phyloP scores from a whole-genome alignment of 2,329 filamentous ascomycete genomes.

The Colletotrichum sp. region DNA sequence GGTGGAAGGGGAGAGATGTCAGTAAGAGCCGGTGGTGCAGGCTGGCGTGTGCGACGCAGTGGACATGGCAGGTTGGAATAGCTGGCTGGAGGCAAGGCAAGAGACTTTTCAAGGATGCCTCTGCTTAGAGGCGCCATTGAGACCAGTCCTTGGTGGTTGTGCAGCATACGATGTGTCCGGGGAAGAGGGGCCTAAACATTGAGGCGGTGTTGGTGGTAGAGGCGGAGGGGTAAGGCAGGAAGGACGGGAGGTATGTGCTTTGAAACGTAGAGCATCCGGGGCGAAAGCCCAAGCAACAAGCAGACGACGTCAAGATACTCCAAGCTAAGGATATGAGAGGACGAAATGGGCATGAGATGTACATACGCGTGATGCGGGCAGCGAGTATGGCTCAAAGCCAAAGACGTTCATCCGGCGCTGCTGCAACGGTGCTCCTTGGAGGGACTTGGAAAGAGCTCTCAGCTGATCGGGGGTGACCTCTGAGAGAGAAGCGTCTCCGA shows the following conservation, averaged over 20 bases:
- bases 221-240: neutral
- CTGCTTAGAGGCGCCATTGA: constrained; percentile 7
- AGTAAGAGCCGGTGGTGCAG: constrained; percentile 24
- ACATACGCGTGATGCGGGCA: constrained; percentile 83
- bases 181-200: neutral
- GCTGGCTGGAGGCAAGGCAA: neutral
- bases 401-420: constrained; percentile 85
- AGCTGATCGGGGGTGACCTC: constrained; percentile 67
- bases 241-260: constrained; percentile 3
- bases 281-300: constrained; percentile 13
- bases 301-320: constrained; percentile 1
- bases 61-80: neutral
- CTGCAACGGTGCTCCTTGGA: constrained; percentile 80
- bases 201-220: neutral
- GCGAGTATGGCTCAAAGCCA: constrained; percentile 87
- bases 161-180: neutral
- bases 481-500: constrained; percentile 36
- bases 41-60: constrained; percentile 6
- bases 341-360: neutral
- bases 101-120: neutral
- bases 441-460: constrained; percentile 71
- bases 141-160: neutral
- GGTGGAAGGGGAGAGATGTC: constrained; percentile 25
- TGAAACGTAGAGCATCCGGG: constrained; percentile 8
- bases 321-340: neutral